Evolutionary conservation across 2,329 filamentous ascomycete species (phyloP).

Genomic region (Macrophomina phaseolina): DNA sequence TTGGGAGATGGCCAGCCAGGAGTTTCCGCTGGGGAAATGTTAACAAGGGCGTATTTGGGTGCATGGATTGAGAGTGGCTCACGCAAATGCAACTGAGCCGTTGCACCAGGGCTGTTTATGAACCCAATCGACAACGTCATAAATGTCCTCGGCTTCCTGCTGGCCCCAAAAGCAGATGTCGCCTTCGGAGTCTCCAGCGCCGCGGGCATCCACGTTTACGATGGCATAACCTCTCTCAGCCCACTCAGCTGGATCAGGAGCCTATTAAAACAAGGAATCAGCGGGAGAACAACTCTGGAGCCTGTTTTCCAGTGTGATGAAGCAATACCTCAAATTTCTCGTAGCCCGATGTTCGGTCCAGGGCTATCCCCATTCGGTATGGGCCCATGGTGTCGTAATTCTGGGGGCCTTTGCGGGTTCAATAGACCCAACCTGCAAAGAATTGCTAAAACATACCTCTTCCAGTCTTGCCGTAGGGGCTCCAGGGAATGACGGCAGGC

Average conservation of each 20-base stretch:
- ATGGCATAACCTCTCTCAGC: constrained; percentile 44
- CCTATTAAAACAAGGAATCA: constrained; percentile 27
- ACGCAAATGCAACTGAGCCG: constrained; percentile 50
- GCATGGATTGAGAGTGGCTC: not conserved
- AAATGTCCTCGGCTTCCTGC: constrained; percentile 53
- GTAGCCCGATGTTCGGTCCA: constrained; percentile 39
- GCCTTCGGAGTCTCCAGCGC: constrained; percentile 44
- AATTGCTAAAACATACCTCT: not conserved
- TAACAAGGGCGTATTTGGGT: not conserved
- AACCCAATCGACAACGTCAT: constrained; percentile 53
- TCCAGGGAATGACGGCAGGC: constrained; percentile 54
- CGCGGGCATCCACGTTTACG: constrained; percentile 42
- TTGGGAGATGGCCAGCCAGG: constrained; percentile 50
- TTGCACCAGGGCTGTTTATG: constrained; percentile 54
- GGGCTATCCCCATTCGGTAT: constrained; percentile 33
- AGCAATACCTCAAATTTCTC: constrained; percentile 49
- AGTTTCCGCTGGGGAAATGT: constrained; percentile 46
- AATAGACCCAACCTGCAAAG: not conserved
- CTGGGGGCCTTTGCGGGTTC: not conserved
- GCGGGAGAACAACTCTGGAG: too few relatives aligned
- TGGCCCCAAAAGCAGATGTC: constrained; percentile 24
- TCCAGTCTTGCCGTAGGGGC: constrained; percentile 51
- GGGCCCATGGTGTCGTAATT: constrained; percentile 25
- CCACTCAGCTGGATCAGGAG: constrained; percentile 48
- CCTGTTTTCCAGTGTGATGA: too few relatives aligned